Evolutionary conservation across 1,284 basidiomycete species (phyloP).

Genomic region (Tilletia horrida): DNA sequence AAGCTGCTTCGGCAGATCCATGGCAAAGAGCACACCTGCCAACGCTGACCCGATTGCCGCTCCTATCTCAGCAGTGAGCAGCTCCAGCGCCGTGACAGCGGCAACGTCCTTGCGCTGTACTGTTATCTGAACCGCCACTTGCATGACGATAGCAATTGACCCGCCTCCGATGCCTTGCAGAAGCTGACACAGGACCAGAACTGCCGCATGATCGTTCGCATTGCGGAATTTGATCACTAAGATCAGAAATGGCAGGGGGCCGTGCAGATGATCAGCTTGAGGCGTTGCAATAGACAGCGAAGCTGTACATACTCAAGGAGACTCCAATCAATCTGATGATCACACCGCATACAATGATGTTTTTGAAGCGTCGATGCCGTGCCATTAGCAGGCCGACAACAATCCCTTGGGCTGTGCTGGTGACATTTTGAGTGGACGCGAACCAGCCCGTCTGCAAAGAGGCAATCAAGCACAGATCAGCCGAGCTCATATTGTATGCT

Average conservation of each 20-base stretch:
- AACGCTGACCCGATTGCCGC: conserved; percentile 69
- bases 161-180: conserved; percentile 76
- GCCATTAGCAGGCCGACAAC: conserved; percentile 64
- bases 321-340: conserved; percentile 68
- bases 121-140: conserved; percentile 74
- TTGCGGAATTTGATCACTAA: conserved; percentile 60
- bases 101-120: conserved; percentile 74
- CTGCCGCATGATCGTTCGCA: conserved; percentile 61
- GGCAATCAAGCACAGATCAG: neutral
- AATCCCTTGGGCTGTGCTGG: conserved; percentile 67
- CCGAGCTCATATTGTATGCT: neutral
- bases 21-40: conserved; percentile 62
- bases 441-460: conserved; percentile 5
- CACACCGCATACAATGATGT: conserved; percentile 66
- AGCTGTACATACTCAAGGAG: conserved; percentile 21
- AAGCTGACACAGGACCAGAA: conserved; percentile 60
- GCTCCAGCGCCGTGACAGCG: conserved; percentile 73
- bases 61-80: conserved; percentile 75
- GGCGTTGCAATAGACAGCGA: too few relatives aligned
- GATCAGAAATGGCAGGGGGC: neutral
- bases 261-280: too few relatives aligned
- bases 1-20: conserved; percentile 61
- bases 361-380: conserved; percentile 64
- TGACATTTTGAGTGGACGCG: conserved; percentile 59
- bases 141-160: conserved; percentile 67